Evolutionary conservation across 495 filamentous ascomycete genomes (phyloP).

Genomic region (Echria macrotheca): DNA sequence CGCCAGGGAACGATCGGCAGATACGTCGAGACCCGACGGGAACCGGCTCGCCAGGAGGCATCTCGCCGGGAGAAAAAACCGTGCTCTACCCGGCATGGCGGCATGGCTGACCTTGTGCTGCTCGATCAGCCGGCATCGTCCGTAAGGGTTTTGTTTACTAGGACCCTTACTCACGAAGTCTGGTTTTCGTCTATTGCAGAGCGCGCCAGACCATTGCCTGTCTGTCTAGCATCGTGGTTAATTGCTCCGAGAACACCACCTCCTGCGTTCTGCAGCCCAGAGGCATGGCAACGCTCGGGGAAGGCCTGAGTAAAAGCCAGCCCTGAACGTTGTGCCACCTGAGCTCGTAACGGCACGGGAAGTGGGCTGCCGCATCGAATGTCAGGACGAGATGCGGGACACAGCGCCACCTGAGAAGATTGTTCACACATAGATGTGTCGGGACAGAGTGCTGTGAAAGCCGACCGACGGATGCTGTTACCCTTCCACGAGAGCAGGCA

Average conservation of each 20-base stretch:
- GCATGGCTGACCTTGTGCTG: too few relatives aligned
- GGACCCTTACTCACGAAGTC: too few relatives aligned
- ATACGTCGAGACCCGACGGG: slow-evolving; percentile 8
- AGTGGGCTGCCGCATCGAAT: slow-evolving; percentile 8
- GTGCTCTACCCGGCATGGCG: neutral
- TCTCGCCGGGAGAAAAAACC: neutral
- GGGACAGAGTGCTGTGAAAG: neutral
- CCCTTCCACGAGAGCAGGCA: neutral
- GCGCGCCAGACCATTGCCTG: slow-evolving; percentile 7
- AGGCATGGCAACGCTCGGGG: slow-evolving; percentile 6
- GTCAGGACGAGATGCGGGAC: neutral
- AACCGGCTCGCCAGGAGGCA: neutral
- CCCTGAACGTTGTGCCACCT: neutral
- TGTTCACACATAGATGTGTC: neutral
- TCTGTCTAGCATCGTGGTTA: slow-evolving; percentile 1
- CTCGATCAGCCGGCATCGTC: neutral
- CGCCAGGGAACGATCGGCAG: neutral
- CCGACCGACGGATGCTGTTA: neutral
- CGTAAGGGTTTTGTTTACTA: neutral
- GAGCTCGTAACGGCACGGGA: slow-evolving; percentile 9
- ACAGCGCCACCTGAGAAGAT: neutral
- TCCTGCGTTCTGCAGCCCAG: slow-evolving; percentile 5
- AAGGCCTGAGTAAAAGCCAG: neutral
- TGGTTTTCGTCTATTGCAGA: slow-evolving; percentile 4
- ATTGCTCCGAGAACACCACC: neutral